Base-by-base conservation (phyloP, 352 stramenopile genomes). In the Halophytophthora batemanensis region DNA sequence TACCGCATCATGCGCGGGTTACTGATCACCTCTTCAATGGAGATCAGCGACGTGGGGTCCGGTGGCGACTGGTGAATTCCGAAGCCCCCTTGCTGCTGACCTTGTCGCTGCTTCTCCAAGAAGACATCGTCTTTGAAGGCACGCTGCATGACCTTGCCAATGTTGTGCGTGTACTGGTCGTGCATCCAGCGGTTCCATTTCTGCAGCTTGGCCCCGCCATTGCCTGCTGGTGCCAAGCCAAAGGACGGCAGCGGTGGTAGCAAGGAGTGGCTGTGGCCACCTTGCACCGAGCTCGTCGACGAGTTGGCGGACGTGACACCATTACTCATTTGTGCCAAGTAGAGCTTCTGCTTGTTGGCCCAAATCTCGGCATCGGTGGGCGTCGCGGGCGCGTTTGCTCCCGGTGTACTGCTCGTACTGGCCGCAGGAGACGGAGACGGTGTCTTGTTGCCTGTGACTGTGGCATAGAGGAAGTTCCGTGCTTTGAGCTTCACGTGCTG, bases 401-500 rank as follows among this genome's bases (percentile, higher is more conserved):
- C 47, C 42, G 36, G 45, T 45, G 47, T 52, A 23, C 45, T 34
- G 22, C 40, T 19, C n/a, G 50, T 46, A 23, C 53, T 22, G 45
- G 38, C 22, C 42, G 38, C 13, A 40, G 56, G 40, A 36, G 53
- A n/a, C 33, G 45, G 59, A 50, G 61, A 56, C 47, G 41, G 15
- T 12, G 12, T 14, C 51, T 69, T 70, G 35, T 69, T 69, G 25
- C 59, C 67, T 15, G 66, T 57, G 22, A 82, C 74, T 2, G 73
- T 84, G 11, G 66, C 71, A 40, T 86, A 86, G 0, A 95, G 43
- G 39, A 95, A 95, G 49, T 79, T 90, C 6, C 72, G 53, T 18
- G 84, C 82, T 29, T 90, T 90, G 17, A 95, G 63, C 59, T 92
- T 92, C 4, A 95, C 82, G 48, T 95, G 84, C 41, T 93, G 82